Conservation (phyloP, 78 protist genomes). For the Polysphondylium violaceum region DNA sequence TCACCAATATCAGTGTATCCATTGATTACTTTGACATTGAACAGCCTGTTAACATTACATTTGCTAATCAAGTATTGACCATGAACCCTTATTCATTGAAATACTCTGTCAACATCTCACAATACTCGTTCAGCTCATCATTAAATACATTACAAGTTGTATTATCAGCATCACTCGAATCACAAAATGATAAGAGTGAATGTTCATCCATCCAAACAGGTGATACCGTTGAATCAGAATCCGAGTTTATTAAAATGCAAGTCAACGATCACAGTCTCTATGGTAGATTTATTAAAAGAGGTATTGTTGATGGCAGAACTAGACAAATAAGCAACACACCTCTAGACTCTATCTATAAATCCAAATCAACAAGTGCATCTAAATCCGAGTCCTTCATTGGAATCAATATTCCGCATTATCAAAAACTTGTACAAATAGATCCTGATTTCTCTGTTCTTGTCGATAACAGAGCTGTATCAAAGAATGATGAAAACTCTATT, state of each 20-base stretch:
- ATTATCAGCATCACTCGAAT: background rate
- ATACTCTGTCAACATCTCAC: background rate
- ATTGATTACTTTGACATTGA: background rate
- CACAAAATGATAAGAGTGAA: background rate
- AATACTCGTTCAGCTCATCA: background rate
- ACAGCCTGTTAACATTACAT: background rate
- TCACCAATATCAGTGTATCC: background rate
- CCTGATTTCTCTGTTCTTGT: background rate
- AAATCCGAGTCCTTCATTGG: background rate
- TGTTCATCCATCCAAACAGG: background rate
- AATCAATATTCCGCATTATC: background rate
- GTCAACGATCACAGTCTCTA: background rate
- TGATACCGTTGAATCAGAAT: background rate
- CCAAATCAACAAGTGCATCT: background rate
- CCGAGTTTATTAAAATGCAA: background rate
- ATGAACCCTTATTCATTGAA: constrained; percentile 1
- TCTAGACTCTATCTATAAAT: background rate
- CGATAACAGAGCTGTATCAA: background rate
- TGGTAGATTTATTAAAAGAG: background rate
- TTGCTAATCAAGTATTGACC: background rate
- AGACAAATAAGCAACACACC: background rate
- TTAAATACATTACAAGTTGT: constrained; percentile 4
- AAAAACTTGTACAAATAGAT: background rate
- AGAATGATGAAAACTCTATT: too few species aligned
- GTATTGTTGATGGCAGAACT: background rate